Base-by-base conservation (phyloP, 495 filamentous ascomycete genomes). In the Xylaria acuta region DNA sequence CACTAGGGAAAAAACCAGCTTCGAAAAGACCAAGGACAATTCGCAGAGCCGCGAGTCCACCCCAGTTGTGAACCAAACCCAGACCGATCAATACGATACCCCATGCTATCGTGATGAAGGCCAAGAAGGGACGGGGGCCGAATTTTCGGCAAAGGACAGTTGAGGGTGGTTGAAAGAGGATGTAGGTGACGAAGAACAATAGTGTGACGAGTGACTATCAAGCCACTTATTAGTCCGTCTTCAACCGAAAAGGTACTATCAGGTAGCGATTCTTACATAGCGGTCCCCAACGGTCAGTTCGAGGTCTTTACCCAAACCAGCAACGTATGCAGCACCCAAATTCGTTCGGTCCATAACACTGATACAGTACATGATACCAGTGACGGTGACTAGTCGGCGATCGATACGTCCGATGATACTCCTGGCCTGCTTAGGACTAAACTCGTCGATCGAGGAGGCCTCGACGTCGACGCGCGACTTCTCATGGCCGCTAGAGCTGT, bases 281-380 rank as follows among this genome's bases (percentile, higher is more conserved):
- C 85, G 83, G 40, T 75, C 73, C 1, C 79, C 84, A 41, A 83
- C 54, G 27, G 45, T 80, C 22, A 90, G 71, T 0, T 79, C 53
- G 68, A 90, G 75, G 25, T 89, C 88, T 30, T 81, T 74, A 20
- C 78, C 81, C 84, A 90, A 84, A 27, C 75, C 89, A 38, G 88
- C 89, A 59, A 91, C 80, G 9, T 84, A 84, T 12, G 88, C 90
- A 47, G 82, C 82, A 54, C 83, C 84, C 63, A 91, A 63, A 73
- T 92, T 92, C 5, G 87, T 88, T 5, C 90, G 81, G 76, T 91
- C 90, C 86, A 92, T 89, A 56, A 91, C 75, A 63, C 84, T 87
- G 71, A 90, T 82, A 72, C 88, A 89, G 74, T 91, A 91, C 70
- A 90, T 82, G 71, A 88, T 67, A 5, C 90, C 89, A 3, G 85